These are phyloP conservation scores for Botrytis medusae DNA, from an alignment of 2,329 filamentous ascomycete genomes.

Conservation along the genomic window DNA sequence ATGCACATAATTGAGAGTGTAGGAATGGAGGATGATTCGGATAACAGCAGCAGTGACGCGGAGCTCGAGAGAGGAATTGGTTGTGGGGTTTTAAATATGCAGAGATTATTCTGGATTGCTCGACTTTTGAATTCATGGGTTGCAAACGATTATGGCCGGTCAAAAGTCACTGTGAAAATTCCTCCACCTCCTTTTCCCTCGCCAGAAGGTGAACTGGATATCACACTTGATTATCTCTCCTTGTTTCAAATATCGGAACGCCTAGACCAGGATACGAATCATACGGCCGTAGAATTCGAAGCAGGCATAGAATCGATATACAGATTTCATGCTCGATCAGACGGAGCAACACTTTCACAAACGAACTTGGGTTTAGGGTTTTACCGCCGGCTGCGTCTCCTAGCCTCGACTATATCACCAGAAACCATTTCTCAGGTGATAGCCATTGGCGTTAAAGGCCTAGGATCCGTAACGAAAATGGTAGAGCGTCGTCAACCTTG, in stretches of 20 bases:
- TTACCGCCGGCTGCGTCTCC: constrained; percentile 14
- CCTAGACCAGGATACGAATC: constrained; percentile 11
- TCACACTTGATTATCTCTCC: constrained; percentile 13
- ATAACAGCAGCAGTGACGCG: background rate
- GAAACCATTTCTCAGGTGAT: constrained; percentile 13
- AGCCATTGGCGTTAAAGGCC: constrained; percentile 9
- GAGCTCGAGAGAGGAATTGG: constrained; percentile 3
- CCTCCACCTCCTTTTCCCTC: constrained; percentile 7
- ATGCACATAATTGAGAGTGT: constrained; percentile 36
- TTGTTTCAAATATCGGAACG: constrained; percentile 17
- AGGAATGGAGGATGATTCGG: constrained; percentile 24
- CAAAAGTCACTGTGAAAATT: constrained; percentile 15
- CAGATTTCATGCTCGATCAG: background rate
- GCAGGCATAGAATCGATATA: constrained; percentile 3
- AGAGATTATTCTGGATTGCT: constrained; percentile 13
- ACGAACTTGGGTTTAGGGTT: constrained; percentile 14
- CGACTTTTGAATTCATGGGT: constrained; percentile 16
- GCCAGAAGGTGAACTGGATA: background rate
- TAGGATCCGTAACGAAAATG: constrained; percentile 27
- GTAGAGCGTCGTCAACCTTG: constrained; percentile 25
- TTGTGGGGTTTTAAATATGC: constrained; percentile 17
- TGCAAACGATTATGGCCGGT: constrained; percentile 19
- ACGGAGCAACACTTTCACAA: constrained; percentile 17
- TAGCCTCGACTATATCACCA: constrained; percentile 10
- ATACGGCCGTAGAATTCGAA: constrained; percentile 11